Base-by-base conservation (phyloP, 331 rosid species). In the Saraca asoca region DNA sequence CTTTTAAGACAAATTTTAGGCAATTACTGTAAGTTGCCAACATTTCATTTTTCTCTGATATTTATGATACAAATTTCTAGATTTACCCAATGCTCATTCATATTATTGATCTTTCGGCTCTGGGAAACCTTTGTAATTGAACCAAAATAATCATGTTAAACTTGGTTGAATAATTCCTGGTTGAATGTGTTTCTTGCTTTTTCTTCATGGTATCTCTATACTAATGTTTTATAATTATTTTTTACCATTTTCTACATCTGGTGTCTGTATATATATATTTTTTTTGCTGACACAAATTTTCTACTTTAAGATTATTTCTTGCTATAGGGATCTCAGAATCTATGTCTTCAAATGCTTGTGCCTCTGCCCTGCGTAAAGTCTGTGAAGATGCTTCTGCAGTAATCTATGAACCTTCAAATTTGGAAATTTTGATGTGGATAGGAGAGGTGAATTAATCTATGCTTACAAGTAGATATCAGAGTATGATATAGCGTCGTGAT, bases 381-480 rank as follows among this genome's bases (percentile, higher is more conserved):
- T 90, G 98, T 29, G 98, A 93, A 68, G 98, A 93, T 72, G 88
- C 96, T 72, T 81, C 94, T 6, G 70, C 83, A 45, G 87, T 87
- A 68, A 84, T 93, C 62, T 85, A 66, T 83, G 98, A 93, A 74
- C 91, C 87, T 77, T 83, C 87, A 12, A 88, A 87, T 85, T 81
- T 93, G 90, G 98, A 93, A 85, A 81, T 93, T 54, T 77, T 93
- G 72, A 85, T 93, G 87, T 93, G 98, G 98, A 82, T 93, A 50
- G 98, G 96, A 84, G 96, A 93, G 98, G 98, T 89, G 70, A 71
- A 77, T 34, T 73, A 37, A 69, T 74, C 60, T 51, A 35, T 17
- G 46, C 61, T 64, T 45, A 51, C 13, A 54, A 72, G 58, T 68
- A 61, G 12, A 67, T 66, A 39, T 48, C 38, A 69, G 50, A 24